Evolutionary conservation across 1,284 basidiomycete species (phyloP), one percentile per base, ranked within the genome.

Genomic region (Cutaneotrichosporon sp.): DNA sequence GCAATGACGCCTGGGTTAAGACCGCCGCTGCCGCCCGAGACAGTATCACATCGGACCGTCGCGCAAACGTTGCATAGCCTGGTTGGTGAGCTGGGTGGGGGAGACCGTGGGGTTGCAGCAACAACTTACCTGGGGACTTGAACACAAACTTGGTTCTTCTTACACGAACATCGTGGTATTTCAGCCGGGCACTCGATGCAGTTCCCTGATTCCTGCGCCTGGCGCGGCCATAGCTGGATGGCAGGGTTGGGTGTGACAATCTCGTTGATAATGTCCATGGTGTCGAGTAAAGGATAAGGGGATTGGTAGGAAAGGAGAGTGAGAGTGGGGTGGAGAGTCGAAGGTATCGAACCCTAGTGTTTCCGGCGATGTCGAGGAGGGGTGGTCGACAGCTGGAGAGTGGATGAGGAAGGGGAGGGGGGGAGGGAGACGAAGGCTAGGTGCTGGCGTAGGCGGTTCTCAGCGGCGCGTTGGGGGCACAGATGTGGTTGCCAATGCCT

Each of bases 1-100:
- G 77, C 80, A 58, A 82, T 80, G 22, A 77, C 70, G 31, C 81
- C 81, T 6, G 79, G 73, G 60, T 79, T 81, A 31, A 80, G 65
- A 18, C 61, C 47, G 14, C 53, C 53, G 22, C 47, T 40, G 13
- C 21, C 26, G 5, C 40, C 42, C 5, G 42, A 18, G 6, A 7
- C 38, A 18, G 21, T 30, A n/a, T 26, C 31, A 22, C 30, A 49
- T 22, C 22, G 13, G 16, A 46, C 55, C 38, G 31, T 38, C 8
- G 79, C 67, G 64, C 80, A 81, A 26, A 74, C 67, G 14, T 70
- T 73, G 60, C 78, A 79, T 57, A 50, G 14, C 11, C 63, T 65
- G 56, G 8, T 40, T 22, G 18, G 26, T 56, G 36, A 52, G 58
- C 22, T 21, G 26, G 31, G n/a, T 32, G 21, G 26, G 49, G 49